Conservation (phyloP, 2,329 filamentous ascomycete genomes). For the Albophoma yamanashiensis region DNA sequence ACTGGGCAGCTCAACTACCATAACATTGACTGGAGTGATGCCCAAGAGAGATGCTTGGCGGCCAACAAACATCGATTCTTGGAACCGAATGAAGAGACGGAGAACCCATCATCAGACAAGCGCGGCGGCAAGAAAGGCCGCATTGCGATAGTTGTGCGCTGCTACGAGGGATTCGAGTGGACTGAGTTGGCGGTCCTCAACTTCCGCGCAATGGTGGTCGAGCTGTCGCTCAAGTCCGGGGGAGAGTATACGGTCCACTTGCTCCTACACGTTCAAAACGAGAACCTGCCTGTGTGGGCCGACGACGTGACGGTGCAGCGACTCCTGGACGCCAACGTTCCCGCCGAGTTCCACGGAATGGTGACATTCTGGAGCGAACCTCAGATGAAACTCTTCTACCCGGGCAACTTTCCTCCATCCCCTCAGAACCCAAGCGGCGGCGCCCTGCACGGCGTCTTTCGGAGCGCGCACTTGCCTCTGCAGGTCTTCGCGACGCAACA, state of each 20-base stretch:
- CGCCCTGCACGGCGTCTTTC: constrained; percentile 59
- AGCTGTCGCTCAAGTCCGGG: constrained; percentile 66
- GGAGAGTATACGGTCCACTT: constrained; percentile 79
- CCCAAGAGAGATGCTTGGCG: constrained; percentile 42
- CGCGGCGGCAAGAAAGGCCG: constrained; percentile 35
- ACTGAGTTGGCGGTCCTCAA: constrained; percentile 69
- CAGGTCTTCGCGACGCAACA: constrained; percentile 54
- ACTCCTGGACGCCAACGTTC: constrained; percentile 54
- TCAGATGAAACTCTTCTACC: constrained; percentile 72
- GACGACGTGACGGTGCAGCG: constrained; percentile 63
- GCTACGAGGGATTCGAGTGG: constrained; percentile 71
- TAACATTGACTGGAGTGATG: constrained; percentile 41
- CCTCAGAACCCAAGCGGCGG: constrained; percentile 46
- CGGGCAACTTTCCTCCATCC: constrained; percentile 57
- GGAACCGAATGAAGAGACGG: constrained; percentile 25
- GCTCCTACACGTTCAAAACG: constrained; percentile 73
- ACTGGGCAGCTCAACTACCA: constrained; percentile 46
- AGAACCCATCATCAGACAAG: constrained; percentile 15
- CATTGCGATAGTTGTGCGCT: constrained; percentile 69
- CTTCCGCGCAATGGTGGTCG: constrained; percentile 69
- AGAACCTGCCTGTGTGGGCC: constrained; percentile 70
- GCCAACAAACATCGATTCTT: constrained; percentile 54
- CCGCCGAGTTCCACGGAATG: constrained; percentile 68
- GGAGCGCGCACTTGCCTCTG: constrained; percentile 51
- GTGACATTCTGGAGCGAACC: constrained; percentile 77